Evolutionary conservation across 2,329 filamentous ascomycete genomes (phyloP), one percentile per base, ranked within the genome.

Genomic region (Cladosporium sp.): DNA sequence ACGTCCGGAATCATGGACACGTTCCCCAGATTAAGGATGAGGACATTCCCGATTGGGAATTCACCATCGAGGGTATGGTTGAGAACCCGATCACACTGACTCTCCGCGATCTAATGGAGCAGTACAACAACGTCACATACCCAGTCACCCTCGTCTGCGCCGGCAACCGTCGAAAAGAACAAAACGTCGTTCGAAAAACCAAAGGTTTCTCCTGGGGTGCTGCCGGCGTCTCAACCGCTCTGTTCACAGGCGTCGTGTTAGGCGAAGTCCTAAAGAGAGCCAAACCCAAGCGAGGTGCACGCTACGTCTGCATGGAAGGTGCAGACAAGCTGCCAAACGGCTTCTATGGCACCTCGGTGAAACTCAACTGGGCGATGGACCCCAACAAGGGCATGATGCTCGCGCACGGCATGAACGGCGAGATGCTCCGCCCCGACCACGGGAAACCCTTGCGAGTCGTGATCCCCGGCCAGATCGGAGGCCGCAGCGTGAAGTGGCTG

Each of bases 121-220:
- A 91, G 10, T 96, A 90, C 72, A 88, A 93, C 63, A 91, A 96
- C 75, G 85, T 92, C 28, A 97, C 93, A 2, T 91, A 91, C 65
- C 93, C 93, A 0, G 85, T 97, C 66, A 97, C 93, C 0, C 85
- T 97, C 1, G 93, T 97, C 25, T 97, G 93, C 76, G 93, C 93
- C 4, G 93, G 93, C 1, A 97, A 97, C 76, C 85, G 93, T 66
- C 86, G 93, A 34, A 97, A 97, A 79, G 93, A 97, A 78, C 93
- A 97, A 75, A 97, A 97, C 71, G 84, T 92, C 60, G 91, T 97
- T 3, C 85, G 92, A 18, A 97, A 97, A 77, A 92, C 91, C 1
- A 96, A 97, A 72, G 93, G 93, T 0, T 97, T 97, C 79, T 96
- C 92, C 2, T 97, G 93, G 93, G 93, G 93, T 39, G 84, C 93